Evolutionary conservation across 2,329 filamentous ascomycete species (phyloP).

Genomic region (Botrytis porri): DNA sequence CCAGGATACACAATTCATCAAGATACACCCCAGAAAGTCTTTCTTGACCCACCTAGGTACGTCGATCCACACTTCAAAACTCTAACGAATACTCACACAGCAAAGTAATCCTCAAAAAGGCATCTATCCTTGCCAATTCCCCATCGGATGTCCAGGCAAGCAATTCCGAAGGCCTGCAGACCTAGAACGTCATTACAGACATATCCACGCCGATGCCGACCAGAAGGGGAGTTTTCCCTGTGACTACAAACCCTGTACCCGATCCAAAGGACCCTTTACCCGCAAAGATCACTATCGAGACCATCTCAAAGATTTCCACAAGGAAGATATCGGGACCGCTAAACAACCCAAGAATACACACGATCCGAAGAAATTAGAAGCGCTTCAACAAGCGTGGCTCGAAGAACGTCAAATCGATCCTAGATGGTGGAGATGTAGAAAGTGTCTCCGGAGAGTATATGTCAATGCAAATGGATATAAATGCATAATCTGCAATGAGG

Average conservation of each 20-base stretch:
- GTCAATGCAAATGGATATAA: conserved; percentile 26
- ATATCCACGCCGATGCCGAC: conserved; percentile 34
- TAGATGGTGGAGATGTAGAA: conserved; percentile 34
- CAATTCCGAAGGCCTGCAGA: conserved; percentile 39
- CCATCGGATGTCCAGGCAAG: conserved; percentile 26
- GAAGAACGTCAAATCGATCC: conserved; percentile 26
- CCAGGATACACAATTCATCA: neutral
- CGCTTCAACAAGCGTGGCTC: conserved; percentile 29
- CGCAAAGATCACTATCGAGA: conserved; percentile 49
- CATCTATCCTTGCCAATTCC: conserved; percentile 28
- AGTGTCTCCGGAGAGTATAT: conserved; percentile 29
- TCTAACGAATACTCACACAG: neutral
- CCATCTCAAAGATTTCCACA: conserved; percentile 48
- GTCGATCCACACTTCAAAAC: neutral
- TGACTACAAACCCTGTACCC: conserved; percentile 34
- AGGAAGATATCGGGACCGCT: conserved; percentile 39
- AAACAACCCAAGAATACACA: conserved; percentile 25
- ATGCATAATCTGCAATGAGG: conserved; percentile 29
- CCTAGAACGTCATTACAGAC: conserved; percentile 40
- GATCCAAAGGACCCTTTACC: conserved; percentile 42
- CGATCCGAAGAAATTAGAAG: conserved; percentile 19
- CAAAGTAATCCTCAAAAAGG: conserved; percentile 23
- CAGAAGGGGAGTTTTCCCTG: conserved; percentile 35
- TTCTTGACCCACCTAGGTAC: conserved; percentile 25
- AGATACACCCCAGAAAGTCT: conserved; percentile 25